Conservation (phyloP, 2,329 filamentous ascomycete species). For the Xylariaceae sp. region DNA sequence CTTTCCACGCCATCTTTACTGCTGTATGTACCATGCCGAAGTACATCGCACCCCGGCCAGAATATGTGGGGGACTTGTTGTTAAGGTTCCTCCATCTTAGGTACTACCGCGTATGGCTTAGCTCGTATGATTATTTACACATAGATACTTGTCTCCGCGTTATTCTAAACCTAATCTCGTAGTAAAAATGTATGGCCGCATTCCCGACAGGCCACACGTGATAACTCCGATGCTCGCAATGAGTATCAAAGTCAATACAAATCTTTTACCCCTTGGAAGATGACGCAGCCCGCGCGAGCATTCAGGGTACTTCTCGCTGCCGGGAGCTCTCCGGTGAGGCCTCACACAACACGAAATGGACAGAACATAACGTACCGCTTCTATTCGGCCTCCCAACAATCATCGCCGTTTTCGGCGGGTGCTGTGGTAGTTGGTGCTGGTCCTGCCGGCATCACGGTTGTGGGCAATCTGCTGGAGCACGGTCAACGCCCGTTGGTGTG, state of each 20-base stretch:
- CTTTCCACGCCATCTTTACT: no score
- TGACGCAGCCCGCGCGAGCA: conserved; percentile 3
- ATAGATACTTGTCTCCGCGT: no score
- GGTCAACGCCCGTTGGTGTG: conserved; percentile 45
- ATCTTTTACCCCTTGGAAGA: neutral
- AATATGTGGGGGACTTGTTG: no score
- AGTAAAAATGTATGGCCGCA: no score
- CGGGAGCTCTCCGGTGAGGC: neutral
- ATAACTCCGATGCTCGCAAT: conserved; percentile 5
- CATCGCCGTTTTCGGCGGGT: conserved; percentile 8
- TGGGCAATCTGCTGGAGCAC: conserved; percentile 57
- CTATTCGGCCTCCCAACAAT: conserved; percentile 16
- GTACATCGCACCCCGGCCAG: no score
- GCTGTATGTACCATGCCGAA: no score
- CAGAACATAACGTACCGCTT: conserved; percentile 32
- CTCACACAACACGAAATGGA: conserved; percentile 3
- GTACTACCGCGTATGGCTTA: no score
- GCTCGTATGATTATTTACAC: no score
- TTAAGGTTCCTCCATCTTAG: no score
- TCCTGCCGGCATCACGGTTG: conserved; percentile 52
- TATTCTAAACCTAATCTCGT: no score
- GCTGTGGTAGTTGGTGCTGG: conserved; percentile 56
- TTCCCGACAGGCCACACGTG: no score
- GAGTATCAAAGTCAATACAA: neutral
- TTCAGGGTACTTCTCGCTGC: conserved; percentile 7